Percentiles rank a stretch among this genome's conserved stretches.
Evolutionary conservation across 257 asterid species (phyloP).

Genomic region (Jaltomata sinuosa): DNA sequence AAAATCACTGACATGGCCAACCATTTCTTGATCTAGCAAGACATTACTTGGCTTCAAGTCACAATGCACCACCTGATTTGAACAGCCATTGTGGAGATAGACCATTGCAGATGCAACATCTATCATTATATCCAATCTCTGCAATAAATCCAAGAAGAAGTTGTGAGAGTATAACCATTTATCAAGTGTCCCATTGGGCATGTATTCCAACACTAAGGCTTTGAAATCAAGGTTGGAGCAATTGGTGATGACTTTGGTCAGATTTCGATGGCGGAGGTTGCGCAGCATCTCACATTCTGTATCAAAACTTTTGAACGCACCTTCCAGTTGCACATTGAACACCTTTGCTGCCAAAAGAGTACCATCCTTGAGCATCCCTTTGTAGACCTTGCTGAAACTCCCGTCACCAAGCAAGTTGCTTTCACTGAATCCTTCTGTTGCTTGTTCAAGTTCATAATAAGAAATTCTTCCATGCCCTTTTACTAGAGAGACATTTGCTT

Average conservation of each 20-base stretch:
- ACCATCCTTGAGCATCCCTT: neutral
- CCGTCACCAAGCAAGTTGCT: neutral
- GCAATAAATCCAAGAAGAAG: neutral
- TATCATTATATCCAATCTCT: neutral
- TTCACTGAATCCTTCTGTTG: neutral
- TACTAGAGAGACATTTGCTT: neutral
- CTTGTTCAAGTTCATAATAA: neutral
- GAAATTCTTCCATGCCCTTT: neutral
- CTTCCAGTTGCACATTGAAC: neutral
- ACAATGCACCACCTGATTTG: neutral
- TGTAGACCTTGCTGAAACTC: neutral
- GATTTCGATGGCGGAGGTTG: neutral
- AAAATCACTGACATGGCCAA: neutral
- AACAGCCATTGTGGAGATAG: neutral
- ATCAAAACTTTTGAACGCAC: neutral
- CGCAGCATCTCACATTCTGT: neutral
- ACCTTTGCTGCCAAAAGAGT: neutral
- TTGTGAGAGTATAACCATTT: neutral
- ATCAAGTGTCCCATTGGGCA: neutral
- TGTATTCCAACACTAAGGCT: neutral
- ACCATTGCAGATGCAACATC: neutral
- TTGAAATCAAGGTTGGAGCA: neutral
- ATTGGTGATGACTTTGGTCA: neutral
- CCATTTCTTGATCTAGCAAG: neutral
- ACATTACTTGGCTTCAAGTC: neutral